These are phyloP conservation scores for Pythium dissotocum DNA, from an alignment of 352 stramenopile species.

Conservation along the genomic window DNA sequence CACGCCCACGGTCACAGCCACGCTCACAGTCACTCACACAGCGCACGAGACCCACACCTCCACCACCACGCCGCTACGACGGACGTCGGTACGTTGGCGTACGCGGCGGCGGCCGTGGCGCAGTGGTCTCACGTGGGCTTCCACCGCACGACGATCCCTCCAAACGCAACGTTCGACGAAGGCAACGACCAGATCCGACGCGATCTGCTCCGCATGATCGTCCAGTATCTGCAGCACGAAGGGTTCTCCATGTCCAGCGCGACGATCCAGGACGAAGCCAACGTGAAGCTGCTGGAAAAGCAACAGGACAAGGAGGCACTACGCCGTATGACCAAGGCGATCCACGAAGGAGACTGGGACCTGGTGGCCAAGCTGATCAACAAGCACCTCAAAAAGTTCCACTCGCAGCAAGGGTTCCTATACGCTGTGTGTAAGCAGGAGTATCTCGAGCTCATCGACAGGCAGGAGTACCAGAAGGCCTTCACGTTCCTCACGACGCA, in stretches of 20 bases:
- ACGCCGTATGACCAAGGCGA: slow-evolving; percentile 65
- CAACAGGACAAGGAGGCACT: slow-evolving; percentile 76
- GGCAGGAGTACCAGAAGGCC: slow-evolving; percentile 88
- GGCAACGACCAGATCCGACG: slow-evolving; percentile 75
- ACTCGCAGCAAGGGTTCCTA: slow-evolving; percentile 84
- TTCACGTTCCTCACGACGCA: slow-evolving; percentile 90
- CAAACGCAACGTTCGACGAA: slow-evolving; percentile 79
- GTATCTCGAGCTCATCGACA: slow-evolving; percentile 87
- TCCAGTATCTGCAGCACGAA: slow-evolving; percentile 85
- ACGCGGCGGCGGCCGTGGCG: not conserved
- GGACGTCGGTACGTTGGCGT: not conserved
- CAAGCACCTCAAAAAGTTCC: slow-evolving; percentile 84
- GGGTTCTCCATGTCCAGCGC: slow-evolving; percentile 78
- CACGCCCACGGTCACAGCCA: not conserved
- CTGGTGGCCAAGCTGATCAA: slow-evolving; percentile 77
- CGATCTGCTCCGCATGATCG: slow-evolving; percentile 84
- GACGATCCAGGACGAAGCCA: slow-evolving; percentile 88
- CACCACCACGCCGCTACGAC: slow-evolving; percentile 20
- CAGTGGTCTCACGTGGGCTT: slow-evolving; percentile 81
- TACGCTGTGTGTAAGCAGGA: slow-evolving; percentile 90
- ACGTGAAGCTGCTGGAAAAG: slow-evolving; percentile 77
- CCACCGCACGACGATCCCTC: slow-evolving; percentile 81
- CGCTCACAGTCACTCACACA: slow-evolving; percentile 4
- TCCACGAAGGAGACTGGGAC: slow-evolving; percentile 87
- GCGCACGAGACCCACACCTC: not conserved